Percentiles rank a stretch among this genome's conserved stretches.
phyloP scores from a whole-genome alignment of 1,284 basidiomycete species.

The Tilletiopsis washingtonensis region DNA sequence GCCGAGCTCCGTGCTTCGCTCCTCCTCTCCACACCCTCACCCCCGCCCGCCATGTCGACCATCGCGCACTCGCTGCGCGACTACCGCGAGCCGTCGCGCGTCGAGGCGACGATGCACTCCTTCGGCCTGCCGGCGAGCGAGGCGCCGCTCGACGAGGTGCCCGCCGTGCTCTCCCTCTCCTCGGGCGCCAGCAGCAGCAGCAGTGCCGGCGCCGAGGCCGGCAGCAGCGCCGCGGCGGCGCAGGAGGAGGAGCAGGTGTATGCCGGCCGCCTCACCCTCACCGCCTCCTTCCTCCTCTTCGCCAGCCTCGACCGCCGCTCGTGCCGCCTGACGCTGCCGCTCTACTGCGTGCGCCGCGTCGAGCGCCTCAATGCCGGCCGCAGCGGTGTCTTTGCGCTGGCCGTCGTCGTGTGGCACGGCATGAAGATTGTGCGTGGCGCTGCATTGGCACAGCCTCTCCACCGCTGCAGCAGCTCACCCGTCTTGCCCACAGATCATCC shows the following conservation, averaged over 20 bases:
- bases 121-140: slow-evolving; percentile 37
- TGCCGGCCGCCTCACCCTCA: slow-evolving; percentile 72
- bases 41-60: slow-evolving; percentile 32
- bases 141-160: slow-evolving; percentile 30
- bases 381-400: slow-evolving; percentile 81
- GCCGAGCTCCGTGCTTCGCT: no score
- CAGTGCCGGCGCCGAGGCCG: slow-evolving; percentile 8
- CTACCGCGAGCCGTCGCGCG: slow-evolving; percentile 39
- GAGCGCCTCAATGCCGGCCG: slow-evolving; percentile 64
- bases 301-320: slow-evolving; percentile 73
- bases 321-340: slow-evolving; percentile 80
- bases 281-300: slow-evolving; percentile 86
- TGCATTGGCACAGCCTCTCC: background rate
- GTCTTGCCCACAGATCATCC: slow-evolving; percentile 64
- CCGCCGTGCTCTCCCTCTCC: slow-evolving; percentile 38
- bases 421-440: slow-evolving; percentile 61
- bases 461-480: background rate
- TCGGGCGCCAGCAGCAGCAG: background rate
- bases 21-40: background rate
- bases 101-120: slow-evolving; percentile 33
- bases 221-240: slow-evolving; percentile 15
- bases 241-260: slow-evolving; percentile 42
- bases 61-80: slow-evolving; percentile 46
- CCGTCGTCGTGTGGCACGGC: slow-evolving; percentile 88
- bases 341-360: slow-evolving; percentile 89